A percentile compares a stretch with the other conserved stretches of the same genome.
Conservation (phyloP, 164 flowering plant species). For the Chimonanthus salicifolius region DNA sequence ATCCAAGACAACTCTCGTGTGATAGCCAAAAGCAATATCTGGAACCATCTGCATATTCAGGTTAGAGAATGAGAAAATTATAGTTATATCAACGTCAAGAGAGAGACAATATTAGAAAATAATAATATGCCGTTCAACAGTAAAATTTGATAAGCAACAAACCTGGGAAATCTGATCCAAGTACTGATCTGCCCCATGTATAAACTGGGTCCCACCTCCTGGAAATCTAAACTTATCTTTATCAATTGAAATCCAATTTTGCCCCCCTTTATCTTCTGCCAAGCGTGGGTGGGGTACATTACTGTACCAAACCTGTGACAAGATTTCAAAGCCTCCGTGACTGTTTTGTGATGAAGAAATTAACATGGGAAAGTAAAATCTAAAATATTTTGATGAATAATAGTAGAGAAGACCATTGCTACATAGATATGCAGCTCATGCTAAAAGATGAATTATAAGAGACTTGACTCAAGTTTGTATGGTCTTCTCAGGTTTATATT, state of each 20-base stretch:
- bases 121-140: neutral
- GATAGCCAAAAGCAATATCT: slow-evolving; percentile 46
- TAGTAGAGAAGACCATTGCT: too few relatives aligned
- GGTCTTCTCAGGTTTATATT: too few relatives aligned
- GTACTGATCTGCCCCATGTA: slow-evolving; percentile 92
- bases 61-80: neutral
- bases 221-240: slow-evolving; percentile 92
- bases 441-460: too few relatives aligned
- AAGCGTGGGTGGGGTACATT: slow-evolving; percentile 94
- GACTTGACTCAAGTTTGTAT: too few relatives aligned
- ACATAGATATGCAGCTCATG: too few relatives aligned
- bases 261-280: slow-evolving; percentile 97
- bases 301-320: slow-evolving; percentile 76
- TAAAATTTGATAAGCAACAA: neutral
- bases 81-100: neutral
- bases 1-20: slow-evolving; percentile 53
- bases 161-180: slow-evolving; percentile 87
- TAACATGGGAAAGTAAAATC: neutral
- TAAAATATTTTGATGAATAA: neutral
- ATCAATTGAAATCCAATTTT: slow-evolving; percentile 73
- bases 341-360: neutral
- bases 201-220: slow-evolving; percentile 98
- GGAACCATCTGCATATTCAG: slow-evolving; percentile 48
- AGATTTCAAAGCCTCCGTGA: neutral
- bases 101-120: neutral